Evolutionary conservation across 108 stramenopile genomes (phyloP).

Genomic region (Nannochloropsis gaditana): DNA sequence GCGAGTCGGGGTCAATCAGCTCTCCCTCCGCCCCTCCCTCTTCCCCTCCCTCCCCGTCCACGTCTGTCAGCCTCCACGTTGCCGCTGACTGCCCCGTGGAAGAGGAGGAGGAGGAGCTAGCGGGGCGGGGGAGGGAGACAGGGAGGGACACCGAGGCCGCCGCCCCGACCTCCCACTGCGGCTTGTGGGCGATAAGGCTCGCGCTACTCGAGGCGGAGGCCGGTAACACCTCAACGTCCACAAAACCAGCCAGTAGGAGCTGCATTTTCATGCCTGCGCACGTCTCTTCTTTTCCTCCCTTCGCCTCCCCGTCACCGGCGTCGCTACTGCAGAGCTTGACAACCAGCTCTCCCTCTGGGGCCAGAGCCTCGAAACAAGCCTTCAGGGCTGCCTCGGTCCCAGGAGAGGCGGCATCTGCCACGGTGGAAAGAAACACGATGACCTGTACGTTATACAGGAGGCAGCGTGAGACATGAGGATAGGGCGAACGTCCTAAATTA

Average conservation of each 20-base stretch:
- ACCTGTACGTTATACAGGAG: neutral
- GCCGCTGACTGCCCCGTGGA: neutral
- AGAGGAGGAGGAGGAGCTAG: neutral
- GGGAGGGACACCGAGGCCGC: neutral
- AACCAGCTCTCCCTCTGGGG: constrained; percentile 19
- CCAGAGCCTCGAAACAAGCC: neutral
- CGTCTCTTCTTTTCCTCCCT: neutral
- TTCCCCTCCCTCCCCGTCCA: neutral
- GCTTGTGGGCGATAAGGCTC: neutral
- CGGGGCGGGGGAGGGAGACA: neutral
- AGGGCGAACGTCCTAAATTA: too few relatives aligned
- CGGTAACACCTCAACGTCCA: neutral
- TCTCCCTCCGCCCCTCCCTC: neutral
- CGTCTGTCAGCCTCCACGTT: constrained; percentile 8
- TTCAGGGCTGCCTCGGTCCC: neutral
- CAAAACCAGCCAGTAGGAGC: neutral
- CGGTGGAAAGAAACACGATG: neutral
- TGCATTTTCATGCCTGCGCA: neutral
- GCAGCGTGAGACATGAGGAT: neutral
- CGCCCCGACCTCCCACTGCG: neutral
- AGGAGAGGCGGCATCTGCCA: neutral
- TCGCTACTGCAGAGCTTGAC: neutral
- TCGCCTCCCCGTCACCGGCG: neutral
- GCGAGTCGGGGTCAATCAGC: neutral
- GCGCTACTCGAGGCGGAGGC: constrained; percentile 2